Evolutionary conservation across 352 stramenopile species (phyloP), one percentile per base, ranked within the genome.

Genomic region (Phytophthora brassicae): DNA sequence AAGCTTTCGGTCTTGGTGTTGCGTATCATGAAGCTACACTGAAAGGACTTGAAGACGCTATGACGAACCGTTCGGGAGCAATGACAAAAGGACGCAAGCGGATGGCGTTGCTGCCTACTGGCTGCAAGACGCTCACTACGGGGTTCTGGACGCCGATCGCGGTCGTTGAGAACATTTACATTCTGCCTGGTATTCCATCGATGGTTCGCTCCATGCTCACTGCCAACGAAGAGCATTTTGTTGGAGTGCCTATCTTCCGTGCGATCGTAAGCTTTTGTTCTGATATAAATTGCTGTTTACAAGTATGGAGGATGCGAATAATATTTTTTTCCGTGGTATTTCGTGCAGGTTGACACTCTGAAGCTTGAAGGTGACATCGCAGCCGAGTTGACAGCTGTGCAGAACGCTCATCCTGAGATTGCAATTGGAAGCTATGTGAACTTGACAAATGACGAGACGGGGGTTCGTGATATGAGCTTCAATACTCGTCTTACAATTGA

Each of bases 401-500:
- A 91, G 56, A 88, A 89, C 24, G 58, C 72, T 14, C 73, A 90
- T 51, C 80, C 84, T 38, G 66, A 76, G 51, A 78, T 93, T 56
- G 69, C 78, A 3, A 93, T 95, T 38, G 86, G 86, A 20, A 93
- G 86, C 74, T 95, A 95, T 64, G 60, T 94, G 44, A 95, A 94
- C 62, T 61, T 91, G 36, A 83, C 82, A 23, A 72, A 81, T 20
- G 70, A 90, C 45, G 76, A 89, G 31, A 84, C 66, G 0, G 77
- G 78, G 31, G 52, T 73, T 24, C 67, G 66, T 20, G 84, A 93
- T 60, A 64, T 68, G 23, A 81, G 70, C 14, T 90, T 86, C 50
- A 92, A 87, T 53, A 90, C 81, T 42, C 71, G 74, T 4, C 71
- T 92, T 36, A 89, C 83, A 4, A 73, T 92, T 51, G 81, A 90